Evolutionary conservation across 2,329 filamentous ascomycete species (phyloP).

Genomic region (Xylariaceae sp.): DNA sequence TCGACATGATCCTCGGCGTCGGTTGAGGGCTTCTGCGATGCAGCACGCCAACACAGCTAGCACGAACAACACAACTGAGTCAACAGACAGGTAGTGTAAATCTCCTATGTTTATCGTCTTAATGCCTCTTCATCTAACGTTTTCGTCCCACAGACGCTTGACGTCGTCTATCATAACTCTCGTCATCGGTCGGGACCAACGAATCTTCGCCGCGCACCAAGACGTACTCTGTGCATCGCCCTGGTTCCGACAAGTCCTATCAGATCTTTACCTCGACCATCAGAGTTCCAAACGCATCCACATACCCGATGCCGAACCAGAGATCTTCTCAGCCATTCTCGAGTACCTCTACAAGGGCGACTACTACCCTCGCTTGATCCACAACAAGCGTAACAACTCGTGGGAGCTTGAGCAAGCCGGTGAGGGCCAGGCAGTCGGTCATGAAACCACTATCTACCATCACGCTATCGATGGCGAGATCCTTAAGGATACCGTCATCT

Average conservation of each 20-base stretch:
- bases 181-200: constrained; percentile 71
- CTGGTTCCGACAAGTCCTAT: constrained; percentile 66
- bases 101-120: neutral
- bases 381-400: constrained; percentile 72
- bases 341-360: constrained; percentile 94
- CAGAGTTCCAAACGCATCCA: constrained; percentile 63
- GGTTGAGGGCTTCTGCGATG: constrained; percentile 44
- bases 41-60: constrained; percentile 17
- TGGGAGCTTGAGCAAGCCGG: constrained; percentile 71
- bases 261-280: constrained; percentile 56
- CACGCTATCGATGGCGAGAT: constrained; percentile 60
- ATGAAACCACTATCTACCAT: constrained; percentile 67
- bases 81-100: constrained; percentile 39
- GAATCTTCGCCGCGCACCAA: constrained; percentile 88
- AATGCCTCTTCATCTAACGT: constrained; percentile 9
- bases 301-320: constrained; percentile 79
- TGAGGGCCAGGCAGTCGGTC: constrained; percentile 43
- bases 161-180: constrained; percentile 72
- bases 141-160: constrained; percentile 41
- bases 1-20: constrained; percentile 48
- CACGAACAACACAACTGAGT: constrained; percentile 34
- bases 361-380: constrained; percentile 77
- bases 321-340: constrained; percentile 83
- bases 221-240: constrained; percentile 73
- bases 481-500: constrained; percentile 84